These are phyloP conservation scores for Nakazawaea wyomingensis DNA, from an alignment of 805 yeast species.

Conservation along the genomic window DNA sequence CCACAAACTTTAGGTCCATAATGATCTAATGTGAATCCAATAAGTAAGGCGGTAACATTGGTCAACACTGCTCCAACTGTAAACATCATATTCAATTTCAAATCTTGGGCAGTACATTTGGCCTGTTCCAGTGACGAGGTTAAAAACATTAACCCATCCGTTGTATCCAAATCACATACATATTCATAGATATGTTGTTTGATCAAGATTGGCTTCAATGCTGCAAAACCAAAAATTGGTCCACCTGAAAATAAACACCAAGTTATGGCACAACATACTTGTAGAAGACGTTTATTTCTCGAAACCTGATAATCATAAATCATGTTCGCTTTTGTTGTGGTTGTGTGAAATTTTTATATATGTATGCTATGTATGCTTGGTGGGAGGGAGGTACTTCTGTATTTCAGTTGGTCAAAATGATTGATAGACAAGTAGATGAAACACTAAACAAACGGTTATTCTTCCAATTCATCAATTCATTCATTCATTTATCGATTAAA, in stretches of 20 bases:
- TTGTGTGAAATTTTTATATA: too few relatives aligned
- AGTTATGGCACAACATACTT: constrained; percentile 43
- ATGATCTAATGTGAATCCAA: constrained; percentile 44
- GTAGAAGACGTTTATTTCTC: constrained; percentile 28
- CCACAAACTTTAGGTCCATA: constrained; percentile 53
- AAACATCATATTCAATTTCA: constrained; percentile 53
- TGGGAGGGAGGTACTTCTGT: too few relatives aligned
- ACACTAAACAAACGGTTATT: too few relatives aligned
- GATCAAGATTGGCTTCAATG: constrained; percentile 48
- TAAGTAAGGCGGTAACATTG: constrained; percentile 46
- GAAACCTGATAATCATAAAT: constrained; percentile 11
- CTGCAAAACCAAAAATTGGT: constrained; percentile 57
- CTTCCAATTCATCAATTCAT: too few relatives aligned
- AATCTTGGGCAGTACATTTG: constrained; percentile 46
- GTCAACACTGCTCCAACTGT: constrained; percentile 54
- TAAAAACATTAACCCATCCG: constrained; percentile 15
- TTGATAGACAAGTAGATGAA: too few relatives aligned
- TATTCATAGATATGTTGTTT: constrained; percentile 42
- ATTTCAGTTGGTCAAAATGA: too few relatives aligned
- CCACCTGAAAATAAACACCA: constrained; percentile 57
- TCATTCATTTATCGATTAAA: too few relatives aligned
- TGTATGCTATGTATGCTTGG: too few relatives aligned
- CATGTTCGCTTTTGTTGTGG: too few relatives aligned
- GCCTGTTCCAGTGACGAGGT: constrained; percentile 20
- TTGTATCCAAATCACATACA: constrained; percentile 29